Evolutionary conservation across 495 filamentous ascomycete genomes (phyloP).

Genomic region (Parathielavia hyrcaniae): DNA sequence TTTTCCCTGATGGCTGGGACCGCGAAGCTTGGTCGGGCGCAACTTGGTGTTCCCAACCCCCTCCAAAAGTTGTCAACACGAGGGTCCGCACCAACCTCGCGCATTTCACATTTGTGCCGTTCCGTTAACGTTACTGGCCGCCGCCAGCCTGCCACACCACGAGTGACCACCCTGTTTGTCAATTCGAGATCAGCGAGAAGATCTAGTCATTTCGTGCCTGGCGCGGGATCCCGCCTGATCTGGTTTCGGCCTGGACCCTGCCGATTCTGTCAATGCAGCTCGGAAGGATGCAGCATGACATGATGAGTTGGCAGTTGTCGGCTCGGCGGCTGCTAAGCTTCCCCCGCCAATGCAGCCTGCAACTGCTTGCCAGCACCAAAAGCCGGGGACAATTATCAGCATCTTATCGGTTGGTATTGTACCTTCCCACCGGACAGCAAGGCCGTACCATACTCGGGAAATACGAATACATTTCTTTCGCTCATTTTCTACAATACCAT

Average conservation of each 20-base stretch:
- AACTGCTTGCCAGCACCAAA: neutral
- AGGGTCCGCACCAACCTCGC: conserved; percentile 30
- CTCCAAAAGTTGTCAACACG: conserved; percentile 19
- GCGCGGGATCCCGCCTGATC: conserved; percentile 2
- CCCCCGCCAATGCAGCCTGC: no score
- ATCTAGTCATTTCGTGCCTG: neutral
- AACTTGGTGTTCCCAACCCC: conserved; percentile 31
- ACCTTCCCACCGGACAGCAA: no score
- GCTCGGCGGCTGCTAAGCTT: neutral
- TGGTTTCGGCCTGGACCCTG: neutral
- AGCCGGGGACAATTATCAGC: conserved; percentile 22
- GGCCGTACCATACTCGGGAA: no score
- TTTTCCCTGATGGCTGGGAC: conserved; percentile 16
- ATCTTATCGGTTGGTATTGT: conserved; percentile 18
- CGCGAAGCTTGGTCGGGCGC: conserved; percentile 22
- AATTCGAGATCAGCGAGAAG: neutral
- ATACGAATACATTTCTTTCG: neutral
- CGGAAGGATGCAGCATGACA: conserved; percentile 5
- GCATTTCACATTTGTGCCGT: conserved; percentile 11
- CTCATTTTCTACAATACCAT: neutral
- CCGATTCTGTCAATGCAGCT: neutral
- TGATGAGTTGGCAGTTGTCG: conserved; percentile 24
- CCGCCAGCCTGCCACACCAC: conserved; percentile 1
- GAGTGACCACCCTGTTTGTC: conserved; percentile 2
- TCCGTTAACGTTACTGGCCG: neutral